Percentiles rank a stretch among this genome's conserved stretches.
These are phyloP conservation scores for Aureobasidium sp. DNA, from an alignment of 2,329 filamentous ascomycete species.

Conservation along the genomic window DNA sequence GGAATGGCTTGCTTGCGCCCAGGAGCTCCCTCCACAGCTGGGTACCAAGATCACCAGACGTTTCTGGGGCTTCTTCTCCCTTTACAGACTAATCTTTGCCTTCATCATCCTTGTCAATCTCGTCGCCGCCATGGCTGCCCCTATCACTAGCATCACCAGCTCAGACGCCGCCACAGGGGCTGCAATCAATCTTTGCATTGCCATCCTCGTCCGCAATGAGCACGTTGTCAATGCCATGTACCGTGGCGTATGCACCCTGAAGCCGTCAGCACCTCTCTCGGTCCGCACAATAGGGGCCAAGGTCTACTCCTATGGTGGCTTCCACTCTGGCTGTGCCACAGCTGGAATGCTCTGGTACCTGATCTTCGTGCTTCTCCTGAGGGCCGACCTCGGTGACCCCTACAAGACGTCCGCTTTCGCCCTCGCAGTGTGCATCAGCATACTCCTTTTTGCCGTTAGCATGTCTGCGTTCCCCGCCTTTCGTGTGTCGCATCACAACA, in stretches of 20 bases:
- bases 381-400: constrained; percentile 19
- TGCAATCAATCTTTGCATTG: constrained; percentile 27
- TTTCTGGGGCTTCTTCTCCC: constrained; percentile 23
- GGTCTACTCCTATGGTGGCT: constrained; percentile 33
- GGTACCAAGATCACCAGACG: neutral
- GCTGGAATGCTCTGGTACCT: constrained; percentile 37
- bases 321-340: constrained; percentile 31
- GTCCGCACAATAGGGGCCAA: constrained; percentile 31
- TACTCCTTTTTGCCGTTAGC: constrained; percentile 51
- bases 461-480: constrained; percentile 55
- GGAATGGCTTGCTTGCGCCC: constrained; percentile 16
- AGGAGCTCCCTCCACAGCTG: constrained; percentile 16
- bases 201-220: constrained; percentile 31
- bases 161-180: constrained; percentile 25
- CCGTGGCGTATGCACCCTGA: constrained; percentile 25
- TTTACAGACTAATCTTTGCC: constrained; percentile 25
- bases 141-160: constrained; percentile 16
- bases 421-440: constrained; percentile 50
- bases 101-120: constrained; percentile 23
- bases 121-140: neutral
- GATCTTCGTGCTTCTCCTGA: constrained; percentile 28
- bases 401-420: constrained; percentile 33
- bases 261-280: constrained; percentile 26
- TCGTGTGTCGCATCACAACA: constrained; percentile 54
- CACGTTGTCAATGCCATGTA: constrained; percentile 33